Base-by-base conservation (phyloP, 345 rosid species). In the Brassica rapa region DNA sequence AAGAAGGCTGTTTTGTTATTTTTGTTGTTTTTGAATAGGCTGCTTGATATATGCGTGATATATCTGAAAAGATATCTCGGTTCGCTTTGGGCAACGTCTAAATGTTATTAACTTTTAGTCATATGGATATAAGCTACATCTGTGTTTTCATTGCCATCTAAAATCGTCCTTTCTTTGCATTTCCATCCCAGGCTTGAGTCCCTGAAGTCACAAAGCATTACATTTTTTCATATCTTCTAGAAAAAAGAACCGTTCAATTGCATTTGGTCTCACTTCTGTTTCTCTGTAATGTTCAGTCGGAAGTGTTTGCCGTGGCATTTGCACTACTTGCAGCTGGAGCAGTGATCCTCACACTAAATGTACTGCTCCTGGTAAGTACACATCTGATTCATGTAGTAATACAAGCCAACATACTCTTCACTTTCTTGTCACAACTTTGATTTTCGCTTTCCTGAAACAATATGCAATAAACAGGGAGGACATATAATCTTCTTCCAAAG, bases 401-500 rank as follows among this genome's bases (percentile, higher is more conserved):
- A 51, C 56, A 51, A 12, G 56, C 55, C 55, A 46, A 46, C n/a
- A 3, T 43, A 12, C 51, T 41, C 3, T 41, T 41, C 4, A 1
- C 1, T 41, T 46, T 14, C 55, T 46, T 46, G 15, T 46, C 10
- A 11, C n/a, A 60, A 65, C 49, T 37, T 16, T 4, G 3, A 1
- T 12, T 2, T n/a, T 62, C 56, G 0, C 56, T 1, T 8, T 2
- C 56, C 6, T 14, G 51, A 32, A 32, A 51, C 16, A 39, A 74
- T 80, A 51, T 51, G 68, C 49, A 21, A 53, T 78, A 82, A 33
- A 56, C 90, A 93, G 92, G 98, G 98, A 60, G 97, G 98, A 24
- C 96, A 89, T 73, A 93, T 93, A 72, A 93, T 93, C 1, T 91
- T 93, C 83, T 93, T 93, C 85, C 97, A 93, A 82, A 89, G 94